Percentiles rank a stretch among this genome's conserved stretches.
phyloP scores from a whole-genome alignment of 2,329 filamentous ascomycete genomes.

The Nannizzia gypsea region DNA sequence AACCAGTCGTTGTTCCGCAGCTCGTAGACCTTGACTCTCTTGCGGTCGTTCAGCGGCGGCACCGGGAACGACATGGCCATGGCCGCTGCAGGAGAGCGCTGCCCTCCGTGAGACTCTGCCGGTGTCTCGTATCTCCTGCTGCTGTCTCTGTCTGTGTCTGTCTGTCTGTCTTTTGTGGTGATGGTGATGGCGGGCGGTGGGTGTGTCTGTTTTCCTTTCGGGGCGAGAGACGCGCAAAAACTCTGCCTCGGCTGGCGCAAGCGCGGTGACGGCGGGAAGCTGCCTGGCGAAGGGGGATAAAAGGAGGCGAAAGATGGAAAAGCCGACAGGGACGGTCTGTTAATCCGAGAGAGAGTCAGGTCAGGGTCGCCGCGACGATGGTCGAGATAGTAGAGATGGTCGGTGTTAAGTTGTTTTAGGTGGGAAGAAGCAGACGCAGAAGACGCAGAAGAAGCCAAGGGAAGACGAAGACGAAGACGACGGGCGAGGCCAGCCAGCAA shows the following conservation, averaged over 20 bases:
- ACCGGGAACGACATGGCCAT: constrained; percentile 38
- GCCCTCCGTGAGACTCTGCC: constrained; percentile 13
- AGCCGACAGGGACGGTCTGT: background rate
- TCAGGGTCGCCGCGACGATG: too few species aligned
- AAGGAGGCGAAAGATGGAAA: background rate
- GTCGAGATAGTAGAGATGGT: background rate
- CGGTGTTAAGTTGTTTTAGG: background rate
- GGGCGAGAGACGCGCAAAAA: background rate
- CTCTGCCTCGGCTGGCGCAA: constrained; percentile 4
- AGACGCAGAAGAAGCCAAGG: background rate
- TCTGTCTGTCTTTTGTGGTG: too few species aligned
- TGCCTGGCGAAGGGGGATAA: background rate
- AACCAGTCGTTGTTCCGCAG: constrained; percentile 99
- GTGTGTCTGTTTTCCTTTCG: too few species aligned
- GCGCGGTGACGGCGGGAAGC: constrained; percentile 2
- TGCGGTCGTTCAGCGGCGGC: constrained; percentile 39
- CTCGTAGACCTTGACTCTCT: constrained; percentile 95
- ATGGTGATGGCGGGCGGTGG: too few species aligned
- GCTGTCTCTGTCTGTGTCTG: constrained; percentile 26
- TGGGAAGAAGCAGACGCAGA: background rate
- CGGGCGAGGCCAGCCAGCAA: background rate
- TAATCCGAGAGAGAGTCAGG: too few species aligned
- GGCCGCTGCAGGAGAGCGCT: constrained; percentile 13
- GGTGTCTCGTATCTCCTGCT: constrained; percentile 22
- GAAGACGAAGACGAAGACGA: background rate